These are phyloP conservation scores for Hysterangium stoloniferum DNA, from an alignment of 768 basidiomycete genomes.

Conservation along the genomic window DNA sequence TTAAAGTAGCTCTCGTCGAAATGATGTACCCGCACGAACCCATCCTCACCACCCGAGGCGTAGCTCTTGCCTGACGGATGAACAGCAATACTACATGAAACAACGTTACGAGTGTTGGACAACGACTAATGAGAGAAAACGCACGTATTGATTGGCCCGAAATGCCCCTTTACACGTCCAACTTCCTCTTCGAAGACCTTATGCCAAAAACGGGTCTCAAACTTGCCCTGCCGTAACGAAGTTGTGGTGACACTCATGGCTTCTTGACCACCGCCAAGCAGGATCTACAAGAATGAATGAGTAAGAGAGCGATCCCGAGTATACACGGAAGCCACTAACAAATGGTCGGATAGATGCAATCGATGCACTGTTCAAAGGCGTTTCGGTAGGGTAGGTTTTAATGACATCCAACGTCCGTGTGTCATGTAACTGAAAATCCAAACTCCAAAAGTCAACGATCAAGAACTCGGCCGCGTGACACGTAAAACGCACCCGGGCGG, in stretches of 20 bases:
- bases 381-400: constrained; percentile 91
- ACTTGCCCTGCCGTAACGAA: constrained; percentile 88
- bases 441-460: neutral
- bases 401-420: constrained; percentile 82
- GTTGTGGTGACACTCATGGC: constrained; percentile 97
- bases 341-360: constrained; percentile 81
- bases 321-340: constrained; percentile 31
- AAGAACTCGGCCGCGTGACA: neutral
- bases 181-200: constrained; percentile 95
- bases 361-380: constrained; percentile 90
- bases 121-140: constrained; percentile 25
- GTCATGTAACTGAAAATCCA: constrained; percentile 63
- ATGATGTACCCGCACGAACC: constrained; percentile 85
- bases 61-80: constrained; percentile 85
- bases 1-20: constrained; percentile 95
- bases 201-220: constrained; percentile 98
- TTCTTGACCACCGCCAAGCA: constrained; percentile 95
- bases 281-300: constrained; percentile 41
- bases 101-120: neutral
- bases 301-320: neutral
- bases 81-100: constrained; percentile 66
- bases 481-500: constrained; percentile 62
- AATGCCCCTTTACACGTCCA: constrained; percentile 95
- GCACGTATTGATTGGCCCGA: constrained; percentile 93
- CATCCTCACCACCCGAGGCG: constrained; percentile 95